Base-by-base conservation (phyloP, 345 rosid genomes). In the Aegle marmelos region DNA sequence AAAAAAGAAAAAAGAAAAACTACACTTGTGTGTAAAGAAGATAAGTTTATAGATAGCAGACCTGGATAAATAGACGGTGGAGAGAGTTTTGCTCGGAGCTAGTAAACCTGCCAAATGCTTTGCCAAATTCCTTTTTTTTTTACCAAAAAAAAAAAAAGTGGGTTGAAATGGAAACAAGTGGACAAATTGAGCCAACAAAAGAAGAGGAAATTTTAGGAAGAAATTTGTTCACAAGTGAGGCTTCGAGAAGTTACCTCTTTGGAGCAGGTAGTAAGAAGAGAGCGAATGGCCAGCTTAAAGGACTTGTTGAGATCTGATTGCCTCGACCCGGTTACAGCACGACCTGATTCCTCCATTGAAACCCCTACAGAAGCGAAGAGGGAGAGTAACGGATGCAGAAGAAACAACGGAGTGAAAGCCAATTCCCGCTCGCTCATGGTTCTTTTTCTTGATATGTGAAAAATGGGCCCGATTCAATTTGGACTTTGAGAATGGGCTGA, bases 191-290 rank as follows among this genome's bases (percentile, higher is more conserved):
- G 4, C 25, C 9, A 37, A 37, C 7, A 37, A 36, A 37, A 27
- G 28, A 28, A 30, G 27, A 27, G 1, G 30, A 9, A 61, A 39
- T 11, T 66, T 10, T 39, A 45, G 24, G 6, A 14, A 25, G 37
- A 54, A 34, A 31, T 16, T 16, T 41, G 13, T 13, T 36, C 58
- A 9, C 4, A 54, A 28, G 21, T 48, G 37, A 17, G 34, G 16
- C 7, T 16, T 1, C 4, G 53, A 17, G 13, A 54, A n/a, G 11
- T 14, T 74, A 92, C 97, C 87, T 89, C 80, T n/a, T 76, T 79
- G 75, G 90, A 80, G 81, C 90, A 91, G 54, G 90, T 76, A 33
- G 91, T 86, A 80, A 92, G 93, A 63, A 92, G 87, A 68, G 89
- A 86, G 31, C 86, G 90, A 80, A 87, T 69, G 17, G 88, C 90